Conservation (phyloP, 1,284 basidiomycete genomes). For the Fomitopsis schrenkii region DNA sequence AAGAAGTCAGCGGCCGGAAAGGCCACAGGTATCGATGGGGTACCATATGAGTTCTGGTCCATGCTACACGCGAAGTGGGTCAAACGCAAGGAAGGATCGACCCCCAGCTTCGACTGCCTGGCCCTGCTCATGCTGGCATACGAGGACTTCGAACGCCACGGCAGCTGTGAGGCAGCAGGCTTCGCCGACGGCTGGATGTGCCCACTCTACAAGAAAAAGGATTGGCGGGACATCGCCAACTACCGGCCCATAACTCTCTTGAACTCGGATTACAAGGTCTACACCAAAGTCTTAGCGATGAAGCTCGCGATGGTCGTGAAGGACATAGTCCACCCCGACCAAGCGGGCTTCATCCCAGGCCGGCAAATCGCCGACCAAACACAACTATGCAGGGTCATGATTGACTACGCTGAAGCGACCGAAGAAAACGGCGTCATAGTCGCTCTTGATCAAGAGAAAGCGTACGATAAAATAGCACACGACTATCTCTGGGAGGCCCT, state of each 20-base stretch:
- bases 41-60: conserved; percentile 23
- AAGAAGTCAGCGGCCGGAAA: conserved; percentile 2
- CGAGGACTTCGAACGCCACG: conserved; percentile 9
- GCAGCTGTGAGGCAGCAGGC: background rate
- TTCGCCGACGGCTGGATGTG: conserved; percentile 31
- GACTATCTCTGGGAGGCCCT: conserved; percentile 25
- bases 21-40: conserved; percentile 16
- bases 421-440: conserved; percentile 4
- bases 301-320: background rate
- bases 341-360: conserved; percentile 27
- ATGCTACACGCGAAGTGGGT: background rate
- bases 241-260: conserved; percentile 32
- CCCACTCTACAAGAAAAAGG: conserved; percentile 32
- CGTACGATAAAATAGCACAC: too few relatives aligned
- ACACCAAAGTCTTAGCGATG: conserved; percentile 13
- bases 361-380: conserved; percentile 22
- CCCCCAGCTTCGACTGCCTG: conserved; percentile 11
- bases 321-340: conserved; percentile 6
- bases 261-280: conserved; percentile 30
- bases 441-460: too few relatives aligned
- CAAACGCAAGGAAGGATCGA: background rate
- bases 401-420: conserved; percentile 20
- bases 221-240: conserved; percentile 21
- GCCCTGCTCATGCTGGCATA: background rate
- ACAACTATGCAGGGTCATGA: conserved; percentile 15